Evolutionary conservation across 2,329 filamentous ascomycete genomes (phyloP), one percentile per base, ranked within the genome.

Genomic region (Aspergillus pseudonomiae): DNA sequence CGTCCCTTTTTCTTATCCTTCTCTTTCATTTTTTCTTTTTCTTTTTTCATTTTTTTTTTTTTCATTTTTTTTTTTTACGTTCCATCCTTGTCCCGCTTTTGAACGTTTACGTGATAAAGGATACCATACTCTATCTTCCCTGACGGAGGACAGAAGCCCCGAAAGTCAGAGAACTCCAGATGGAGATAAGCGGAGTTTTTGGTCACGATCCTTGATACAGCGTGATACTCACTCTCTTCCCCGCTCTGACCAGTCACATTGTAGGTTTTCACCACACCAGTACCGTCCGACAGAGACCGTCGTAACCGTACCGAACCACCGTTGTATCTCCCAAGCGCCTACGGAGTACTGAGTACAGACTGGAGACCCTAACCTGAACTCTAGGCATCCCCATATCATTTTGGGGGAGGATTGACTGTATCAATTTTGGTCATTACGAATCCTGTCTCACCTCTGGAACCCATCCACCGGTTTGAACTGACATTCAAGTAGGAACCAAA

Each of bases 401-500:
- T 24, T 46, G 43, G 43, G 43, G 24, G 43, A 21, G 24, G 11
- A 26, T 48, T 50, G 26, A 50, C 46, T 14, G 50, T 19, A 21
- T 54, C 28, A 12, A 12, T 1, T 21, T 34, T 54, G 39, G 26
- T 24, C 60, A 54, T 57, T 62, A 62, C 60, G 46, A 62, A 55
- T 59, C 45, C 30, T 62, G 60, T 62, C 60, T 62, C 60, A 62
- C 60, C 21, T 32, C 21, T 36, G 26, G 16, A 54, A 39, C 36
- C 39, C 21, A 24, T 55, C 21, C 21, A 28, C 21, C 50, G 4
- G 50, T n/a, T 56, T 41, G 57, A 32, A 53, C 48, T 36, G 21
- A 12, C 46, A 50, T 50, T 28, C 46, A 53, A 41, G 26, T 53
- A 21, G 10, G 50, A 53, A 32, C 50, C 50, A 36, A 54, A 54